Percentiles rank a stretch among this genome's conserved stretches.
Conservation (phyloP, 2,329 filamentous ascomycete genomes). For the Ophiostoma quercus region DNA sequence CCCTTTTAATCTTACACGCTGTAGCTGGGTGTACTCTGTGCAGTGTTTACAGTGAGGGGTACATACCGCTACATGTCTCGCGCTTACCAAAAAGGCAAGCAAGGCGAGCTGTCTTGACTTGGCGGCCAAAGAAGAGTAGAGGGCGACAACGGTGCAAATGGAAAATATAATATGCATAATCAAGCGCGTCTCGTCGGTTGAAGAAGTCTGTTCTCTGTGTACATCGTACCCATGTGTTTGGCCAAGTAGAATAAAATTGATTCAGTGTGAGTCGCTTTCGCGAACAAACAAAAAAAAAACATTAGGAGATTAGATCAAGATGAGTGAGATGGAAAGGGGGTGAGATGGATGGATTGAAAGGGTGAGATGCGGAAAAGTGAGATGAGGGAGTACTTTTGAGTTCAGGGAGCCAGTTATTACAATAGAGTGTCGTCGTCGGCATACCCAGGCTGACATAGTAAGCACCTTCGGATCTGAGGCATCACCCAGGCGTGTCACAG, state of each 20-base stretch:
- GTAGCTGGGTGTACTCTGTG: background rate
- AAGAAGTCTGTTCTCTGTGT: background rate
- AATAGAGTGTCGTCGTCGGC: background rate
- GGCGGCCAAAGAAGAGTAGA: background rate
- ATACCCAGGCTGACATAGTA: background rate
- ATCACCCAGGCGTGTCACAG: background rate
- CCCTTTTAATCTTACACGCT: background rate
- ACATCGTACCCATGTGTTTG: too few relatives aligned
- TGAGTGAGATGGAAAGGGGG: background rate
- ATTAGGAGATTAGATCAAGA: background rate
- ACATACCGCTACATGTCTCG: background rate
- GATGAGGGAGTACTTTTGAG: background rate
- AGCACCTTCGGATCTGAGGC: background rate
- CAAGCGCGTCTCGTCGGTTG: background rate
- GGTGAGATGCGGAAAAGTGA: background rate
- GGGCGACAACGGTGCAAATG: background rate
- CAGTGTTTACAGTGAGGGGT: background rate
- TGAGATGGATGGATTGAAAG: background rate
- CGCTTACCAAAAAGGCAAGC: slow-evolving; percentile 2
- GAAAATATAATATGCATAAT: background rate
- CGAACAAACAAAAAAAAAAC: background rate
- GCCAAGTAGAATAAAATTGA: background rate
- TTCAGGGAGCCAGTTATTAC: background rate
- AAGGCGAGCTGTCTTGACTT: background rate
- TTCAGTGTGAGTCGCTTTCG: background rate